Evolutionary conservation across 371 early-diverging fungal species (phyloP).

Genomic region (Zopfochytrium polystomum): DNA sequence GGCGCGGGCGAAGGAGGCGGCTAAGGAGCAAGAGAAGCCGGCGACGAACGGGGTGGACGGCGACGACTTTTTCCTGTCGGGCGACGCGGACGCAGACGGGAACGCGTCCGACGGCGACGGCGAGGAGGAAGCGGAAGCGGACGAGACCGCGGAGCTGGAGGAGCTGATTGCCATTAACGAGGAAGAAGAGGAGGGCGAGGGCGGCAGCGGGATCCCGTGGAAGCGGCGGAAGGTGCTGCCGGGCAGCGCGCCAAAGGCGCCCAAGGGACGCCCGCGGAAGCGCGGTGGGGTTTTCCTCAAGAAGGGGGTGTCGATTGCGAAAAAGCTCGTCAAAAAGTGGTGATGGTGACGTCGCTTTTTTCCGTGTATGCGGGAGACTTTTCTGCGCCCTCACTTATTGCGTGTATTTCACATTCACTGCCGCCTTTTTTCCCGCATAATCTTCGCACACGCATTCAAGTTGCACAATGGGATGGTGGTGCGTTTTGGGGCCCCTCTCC

Average conservation of each 20-base stretch:
- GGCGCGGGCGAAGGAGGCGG: constrained; percentile 5
- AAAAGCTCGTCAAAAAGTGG: no score
- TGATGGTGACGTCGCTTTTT: no score
- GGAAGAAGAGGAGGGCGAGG: not conserved
- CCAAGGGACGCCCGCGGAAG: not conserved
- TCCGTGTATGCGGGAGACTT: no score
- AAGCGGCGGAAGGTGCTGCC: no score
- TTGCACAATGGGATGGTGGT: no score
- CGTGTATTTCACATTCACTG: no score
- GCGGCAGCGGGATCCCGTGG: no score
- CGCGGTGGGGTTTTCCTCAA: not conserved
- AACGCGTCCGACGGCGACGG: not conserved
- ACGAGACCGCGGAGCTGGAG: constrained; percentile 1
- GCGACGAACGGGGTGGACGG: constrained; percentile 9
- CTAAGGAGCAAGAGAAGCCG: constrained; percentile 6
- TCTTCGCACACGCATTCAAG: no score
- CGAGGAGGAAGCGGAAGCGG: not conserved
- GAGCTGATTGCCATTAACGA: constrained; percentile 4
- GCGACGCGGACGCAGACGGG: constrained; percentile 8
- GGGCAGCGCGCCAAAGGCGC: no score
- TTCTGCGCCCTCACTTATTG: no score
- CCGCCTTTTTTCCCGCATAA: no score
- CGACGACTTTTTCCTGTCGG: constrained; percentile 28
- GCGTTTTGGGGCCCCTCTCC: no score
- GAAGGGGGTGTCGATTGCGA: not conserved